Evolutionary conservation across 2,329 filamentous ascomycete species (phyloP).

Genomic region (Teratosphaeria epicoccoides): DNA sequence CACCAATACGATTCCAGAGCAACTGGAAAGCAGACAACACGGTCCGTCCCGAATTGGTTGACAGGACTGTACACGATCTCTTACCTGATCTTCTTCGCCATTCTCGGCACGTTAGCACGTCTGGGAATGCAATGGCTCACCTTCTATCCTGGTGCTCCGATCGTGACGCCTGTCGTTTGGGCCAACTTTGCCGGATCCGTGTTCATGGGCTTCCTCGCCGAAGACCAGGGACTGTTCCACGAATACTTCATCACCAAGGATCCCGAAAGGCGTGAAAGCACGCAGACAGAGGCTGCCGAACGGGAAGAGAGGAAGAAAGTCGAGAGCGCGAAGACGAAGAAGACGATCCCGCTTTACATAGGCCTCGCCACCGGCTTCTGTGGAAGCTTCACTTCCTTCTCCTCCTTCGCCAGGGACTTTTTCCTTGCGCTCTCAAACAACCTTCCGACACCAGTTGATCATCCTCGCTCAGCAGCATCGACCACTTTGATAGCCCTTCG

Average conservation of each 20-base stretch:
- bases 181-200: conserved; percentile 75
- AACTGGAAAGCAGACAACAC: not conserved
- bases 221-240: conserved; percentile 67
- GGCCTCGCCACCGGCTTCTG: conserved; percentile 80
- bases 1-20: conserved; percentile 9
- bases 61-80: conserved; percentile 54
- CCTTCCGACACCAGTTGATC: conserved; percentile 44
- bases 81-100: conserved; percentile 74
- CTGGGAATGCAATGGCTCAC: conserved; percentile 72
- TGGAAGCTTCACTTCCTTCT: conserved; percentile 84
- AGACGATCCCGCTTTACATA: conserved; percentile 79
- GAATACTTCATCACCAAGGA: conserved; percentile 42
- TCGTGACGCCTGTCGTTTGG: conserved; percentile 70
- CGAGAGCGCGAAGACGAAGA: conserved; percentile 50
- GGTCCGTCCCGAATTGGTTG: conserved; percentile 18
- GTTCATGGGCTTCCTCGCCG: conserved; percentile 73
- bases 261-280: conserved; percentile 25
- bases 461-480: conserved; percentile 22
- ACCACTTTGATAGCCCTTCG: conserved; percentile 33
- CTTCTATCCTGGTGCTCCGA: conserved; percentile 64
- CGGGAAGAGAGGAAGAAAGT: conserved; percentile 26
- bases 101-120: conserved; percentile 73
- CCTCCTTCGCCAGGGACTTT: conserved; percentile 67
- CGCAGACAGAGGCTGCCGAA: conserved; percentile 10
- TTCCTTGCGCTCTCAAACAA: conserved; percentile 74